A percentile compares a stretch with the other conserved stretches of the same genome.
These are phyloP conservation scores for Prunus kanzakura DNA, from an alignment of 306 rosid species.

Conservation along the genomic window DNA sequence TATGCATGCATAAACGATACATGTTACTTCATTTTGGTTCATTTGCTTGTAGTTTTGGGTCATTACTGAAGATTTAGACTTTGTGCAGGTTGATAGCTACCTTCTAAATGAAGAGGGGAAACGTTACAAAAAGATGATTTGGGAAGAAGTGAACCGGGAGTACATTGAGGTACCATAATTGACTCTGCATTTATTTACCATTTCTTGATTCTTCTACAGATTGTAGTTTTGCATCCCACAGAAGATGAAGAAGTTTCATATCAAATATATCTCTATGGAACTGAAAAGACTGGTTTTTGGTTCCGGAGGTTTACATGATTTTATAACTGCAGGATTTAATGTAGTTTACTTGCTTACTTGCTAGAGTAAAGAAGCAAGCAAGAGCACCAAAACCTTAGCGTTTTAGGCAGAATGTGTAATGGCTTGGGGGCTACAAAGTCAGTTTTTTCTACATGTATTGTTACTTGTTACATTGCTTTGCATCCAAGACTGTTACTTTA, in stretches of 20 bases:
- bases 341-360: neutral
- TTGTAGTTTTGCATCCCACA: neutral
- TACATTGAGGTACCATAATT: constrained; percentile 11
- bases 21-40: neutral
- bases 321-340: neutral
- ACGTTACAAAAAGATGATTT: constrained; percentile 11
- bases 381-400: neutral
- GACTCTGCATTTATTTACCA: neutral
- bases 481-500: neutral
- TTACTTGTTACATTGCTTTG: neutral
- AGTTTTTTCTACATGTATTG: neutral
- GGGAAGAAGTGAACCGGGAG: constrained; percentile 18
- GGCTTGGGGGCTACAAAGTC: neutral
- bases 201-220: neutral
- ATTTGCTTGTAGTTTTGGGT: neutral
- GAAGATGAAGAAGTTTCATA: neutral
- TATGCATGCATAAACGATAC: neutral
- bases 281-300: neutral
- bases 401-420: neutral
- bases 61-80: neutral
- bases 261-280: neutral
- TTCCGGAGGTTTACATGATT: neutral
- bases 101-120: constrained; percentile 18
- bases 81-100: constrained; percentile 17
- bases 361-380: neutral